Evolutionary conservation across 1,139 yeast genomes (phyloP).

Genomic region (Blastobotrys buckinghamii): DNA sequence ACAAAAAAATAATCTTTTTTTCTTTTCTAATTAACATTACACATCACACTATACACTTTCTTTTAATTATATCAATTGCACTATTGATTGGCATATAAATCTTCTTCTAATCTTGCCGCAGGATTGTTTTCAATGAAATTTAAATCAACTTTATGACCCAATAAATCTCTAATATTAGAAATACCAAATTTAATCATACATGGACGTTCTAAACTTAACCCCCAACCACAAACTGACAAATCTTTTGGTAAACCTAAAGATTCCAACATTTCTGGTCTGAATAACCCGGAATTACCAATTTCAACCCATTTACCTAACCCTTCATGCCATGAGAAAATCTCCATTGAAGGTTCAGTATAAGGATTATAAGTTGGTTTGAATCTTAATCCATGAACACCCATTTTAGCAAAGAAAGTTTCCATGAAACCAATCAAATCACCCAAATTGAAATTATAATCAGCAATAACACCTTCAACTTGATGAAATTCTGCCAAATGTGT

Average conservation of each 20-base stretch:
- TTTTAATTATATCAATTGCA: no score
- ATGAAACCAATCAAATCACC: constrained; percentile 98
- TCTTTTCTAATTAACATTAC: no score
- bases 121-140: constrained; percentile 95
- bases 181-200: constrained; percentile 98
- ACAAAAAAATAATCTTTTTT: no score
- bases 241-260: constrained; percentile 96
- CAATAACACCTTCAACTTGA: constrained; percentile 98
- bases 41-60: no score
- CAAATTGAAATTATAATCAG: constrained; percentile 89
- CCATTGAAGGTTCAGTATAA: constrained; percentile 98
- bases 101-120: constrained; percentile 89
- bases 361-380: constrained; percentile 99
- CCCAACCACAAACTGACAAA: constrained; percentile 95
- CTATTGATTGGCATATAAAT: neutral
- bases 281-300: constrained; percentile 99
- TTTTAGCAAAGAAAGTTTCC: constrained; percentile 93
- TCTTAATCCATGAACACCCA: constrained; percentile 94
- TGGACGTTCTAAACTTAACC: constrained; percentile 94
- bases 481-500: constrained; percentile 99
- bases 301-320: constrained; percentile 98
- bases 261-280: constrained; percentile 98
- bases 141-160: constrained; percentile 90
- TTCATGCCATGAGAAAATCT: constrained; percentile 93
- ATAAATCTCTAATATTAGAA: constrained; percentile 86